A percentile compares a stretch with the other conserved stretches of the same genome.
These are phyloP conservation scores for Schizonepeta tenuifolia DNA, from an alignment of 257 asterid genomes.

Conservation along the genomic window DNA sequence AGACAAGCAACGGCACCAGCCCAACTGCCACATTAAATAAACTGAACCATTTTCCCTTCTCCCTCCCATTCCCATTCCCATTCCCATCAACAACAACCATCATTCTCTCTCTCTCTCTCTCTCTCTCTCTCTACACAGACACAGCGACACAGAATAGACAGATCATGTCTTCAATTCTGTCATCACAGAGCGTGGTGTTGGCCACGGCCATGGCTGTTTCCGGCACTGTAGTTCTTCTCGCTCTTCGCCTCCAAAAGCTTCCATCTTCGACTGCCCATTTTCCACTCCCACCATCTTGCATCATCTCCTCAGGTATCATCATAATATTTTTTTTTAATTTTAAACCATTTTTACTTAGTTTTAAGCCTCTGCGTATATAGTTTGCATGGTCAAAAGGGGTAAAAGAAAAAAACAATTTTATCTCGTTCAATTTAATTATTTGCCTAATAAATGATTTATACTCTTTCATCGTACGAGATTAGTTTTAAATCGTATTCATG, in stretches of 20 bases:
- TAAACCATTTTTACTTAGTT: too few relatives aligned
- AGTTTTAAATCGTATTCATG: background rate
- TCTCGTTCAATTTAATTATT: background rate
- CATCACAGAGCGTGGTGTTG: conserved; percentile 66
- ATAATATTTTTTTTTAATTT: too few relatives aligned
- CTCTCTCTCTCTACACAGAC: background rate
- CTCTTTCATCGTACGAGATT: too few relatives aligned
- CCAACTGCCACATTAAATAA: conserved; percentile 35
- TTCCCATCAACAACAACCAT: background rate
- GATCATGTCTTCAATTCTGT: conserved; percentile 56
- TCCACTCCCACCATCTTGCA: conserved; percentile 52
- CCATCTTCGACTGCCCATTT: conserved; percentile 38
- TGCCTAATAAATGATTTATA: background rate
- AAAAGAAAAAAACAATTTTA: too few relatives aligned
- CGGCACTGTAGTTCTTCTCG: conserved; percentile 76
- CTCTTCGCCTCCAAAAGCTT: conserved; percentile 65
- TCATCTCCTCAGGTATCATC: conserved; percentile 51
- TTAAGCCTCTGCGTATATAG: too few relatives aligned
- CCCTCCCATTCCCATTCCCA: background rate
- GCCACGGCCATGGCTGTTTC: conserved; percentile 94
- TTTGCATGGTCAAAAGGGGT: background rate
- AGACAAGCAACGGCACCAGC: conserved; percentile 33
- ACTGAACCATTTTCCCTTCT: conserved; percentile 18
- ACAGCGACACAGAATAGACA: background rate
- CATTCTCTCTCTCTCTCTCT: conserved; percentile 3